Base-by-base conservation (phyloP, 257 asterid genomes). In the Echites panduratus region DNA sequence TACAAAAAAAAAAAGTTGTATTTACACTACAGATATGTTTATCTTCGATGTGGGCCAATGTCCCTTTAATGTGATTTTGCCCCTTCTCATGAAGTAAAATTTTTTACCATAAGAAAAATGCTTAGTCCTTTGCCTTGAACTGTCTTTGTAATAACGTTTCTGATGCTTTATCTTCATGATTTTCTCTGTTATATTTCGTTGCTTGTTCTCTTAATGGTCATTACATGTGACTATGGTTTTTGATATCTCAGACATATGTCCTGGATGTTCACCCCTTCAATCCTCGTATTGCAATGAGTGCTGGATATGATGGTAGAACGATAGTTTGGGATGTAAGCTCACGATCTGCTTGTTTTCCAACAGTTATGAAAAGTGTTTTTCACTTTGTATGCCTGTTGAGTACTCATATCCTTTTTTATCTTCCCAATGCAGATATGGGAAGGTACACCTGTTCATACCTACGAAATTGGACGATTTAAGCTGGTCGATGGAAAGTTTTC, bases 221-320 rank as follows among this genome's bases (percentile, higher is more conserved):
- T 38, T 10, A 38, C 14, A 67, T 44, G 38, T 75, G 67, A 75
- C 59, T 4, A 20, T 53, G 50, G 38, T 4, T 53, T 54, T 75
- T 14, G 8, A 53, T 58, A 35, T 78, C 84, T 70, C 77, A 94
- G 98, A 91, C 98, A 68, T 94, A 91, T 78, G 96, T 91, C 53
- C 85, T 94, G 79, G 98, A 94, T 84, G 98, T 94, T 75, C 98
- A 91, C 80, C 98, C 98, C 75, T 91, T 87, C 78, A 94, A 94
- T 76, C 98, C 98, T 76, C 90, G 98, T 35, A 91, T 94, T 66
- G 98, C 98, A 77, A 91, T 94, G 98, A 94, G 98, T 82, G 98
- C 98, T 5, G 98, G 98, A 79, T 94, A 94, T 89, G 98, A 94
- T 84, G 98, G 97, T 79, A 94, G 81, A 88, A 91, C 96, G 35